These are phyloP conservation scores for Neurospora sp. DNA, from an alignment of 495 filamentous ascomycete species.

Conservation along the genomic window DNA sequence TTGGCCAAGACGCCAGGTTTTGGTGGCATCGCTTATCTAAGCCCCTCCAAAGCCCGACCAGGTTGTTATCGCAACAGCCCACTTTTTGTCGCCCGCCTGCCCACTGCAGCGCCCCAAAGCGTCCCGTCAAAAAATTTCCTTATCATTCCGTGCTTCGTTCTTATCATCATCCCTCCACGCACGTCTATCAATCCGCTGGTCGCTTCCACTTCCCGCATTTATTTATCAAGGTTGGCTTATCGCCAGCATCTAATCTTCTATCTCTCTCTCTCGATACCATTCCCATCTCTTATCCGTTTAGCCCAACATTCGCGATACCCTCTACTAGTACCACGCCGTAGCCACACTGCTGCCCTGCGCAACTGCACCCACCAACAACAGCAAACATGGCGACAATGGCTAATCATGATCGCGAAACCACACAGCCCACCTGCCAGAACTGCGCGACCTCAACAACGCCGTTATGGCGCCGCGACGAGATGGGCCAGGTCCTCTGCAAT, in stretches of 20 bases:
- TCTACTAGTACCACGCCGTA: not conserved
- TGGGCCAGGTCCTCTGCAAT: constrained; percentile 96
- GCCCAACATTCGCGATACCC: constrained; percentile 1
- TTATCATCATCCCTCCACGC: constrained; percentile 9
- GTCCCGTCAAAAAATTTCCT: constrained; percentile 29
- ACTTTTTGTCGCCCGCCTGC: not conserved
- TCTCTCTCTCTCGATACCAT: not conserved
- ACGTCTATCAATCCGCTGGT: not conserved
- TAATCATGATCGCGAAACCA: constrained; percentile 48
- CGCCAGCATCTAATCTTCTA: constrained; percentile 22
- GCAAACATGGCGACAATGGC: constrained; percentile 29
- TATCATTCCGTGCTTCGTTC: constrained; percentile 11
- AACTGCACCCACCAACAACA: not conserved
- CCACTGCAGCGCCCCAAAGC: not conserved
- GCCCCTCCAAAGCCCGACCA: not conserved
- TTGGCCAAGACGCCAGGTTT: constrained; percentile 7
- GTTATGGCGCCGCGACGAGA: constrained; percentile 93
- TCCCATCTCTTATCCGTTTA: constrained; percentile 2
- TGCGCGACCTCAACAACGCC: constrained; percentile 93
- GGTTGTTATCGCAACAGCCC: not conserved
- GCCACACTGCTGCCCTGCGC: not conserved
- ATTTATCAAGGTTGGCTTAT: constrained; percentile 15
- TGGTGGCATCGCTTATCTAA: constrained; percentile 18
- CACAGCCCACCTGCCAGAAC: constrained; percentile 95
- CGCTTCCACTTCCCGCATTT: constrained; percentile 9